A percentile compares a stretch with the other conserved stretches of the same genome.
Evolutionary conservation across 2,329 filamentous ascomycete species (phyloP).

Genomic region (Hypomyces rosellus): DNA sequence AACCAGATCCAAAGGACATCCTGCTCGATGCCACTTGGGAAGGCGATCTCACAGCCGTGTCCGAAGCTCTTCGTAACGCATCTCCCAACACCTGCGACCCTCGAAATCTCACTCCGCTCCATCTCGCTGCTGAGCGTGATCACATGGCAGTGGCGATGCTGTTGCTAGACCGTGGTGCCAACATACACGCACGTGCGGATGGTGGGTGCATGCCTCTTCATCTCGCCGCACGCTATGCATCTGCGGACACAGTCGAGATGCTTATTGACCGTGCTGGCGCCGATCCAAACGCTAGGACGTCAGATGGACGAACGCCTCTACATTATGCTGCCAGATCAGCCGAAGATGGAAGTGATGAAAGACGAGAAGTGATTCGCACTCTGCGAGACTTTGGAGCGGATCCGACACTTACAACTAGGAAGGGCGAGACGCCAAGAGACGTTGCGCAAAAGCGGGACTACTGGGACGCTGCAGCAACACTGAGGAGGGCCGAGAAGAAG

Average conservation of each 20-base stretch:
- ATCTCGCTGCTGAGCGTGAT: constrained; percentile 27
- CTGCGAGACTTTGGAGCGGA: constrained; percentile 25
- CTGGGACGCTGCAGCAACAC: constrained; percentile 26
- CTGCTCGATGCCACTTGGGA: constrained; percentile 29
- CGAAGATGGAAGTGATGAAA: constrained; percentile 24
- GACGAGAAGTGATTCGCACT: constrained; percentile 23
- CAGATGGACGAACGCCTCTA: constrained; percentile 25
- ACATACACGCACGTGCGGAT: constrained; percentile 21
- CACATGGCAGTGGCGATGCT: constrained; percentile 28
- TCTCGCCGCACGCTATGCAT: constrained; percentile 24
- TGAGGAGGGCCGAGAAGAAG: constrained; percentile 27
- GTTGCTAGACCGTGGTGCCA: constrained; percentile 23
- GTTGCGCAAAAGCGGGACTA: constrained; percentile 26
- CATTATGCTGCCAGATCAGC: constrained; percentile 28
- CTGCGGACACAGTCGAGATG: constrained; percentile 24
- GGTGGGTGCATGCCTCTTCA: constrained; percentile 27
- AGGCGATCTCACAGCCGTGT: constrained; percentile 22
- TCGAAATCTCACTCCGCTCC: constrained; percentile 24
- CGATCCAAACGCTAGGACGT: constrained; percentile 22
- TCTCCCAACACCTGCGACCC: constrained; percentile 22
- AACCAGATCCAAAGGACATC: constrained; percentile 16
- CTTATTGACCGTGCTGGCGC: constrained; percentile 24
- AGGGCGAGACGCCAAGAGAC: constrained; percentile 23
- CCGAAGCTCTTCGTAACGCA: constrained; percentile 18
- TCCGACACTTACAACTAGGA: constrained; percentile 21